Evolutionary conservation across 768 basidiomycete species (phyloP).

Genomic region (Brasilioporus rufonigricans): DNA sequence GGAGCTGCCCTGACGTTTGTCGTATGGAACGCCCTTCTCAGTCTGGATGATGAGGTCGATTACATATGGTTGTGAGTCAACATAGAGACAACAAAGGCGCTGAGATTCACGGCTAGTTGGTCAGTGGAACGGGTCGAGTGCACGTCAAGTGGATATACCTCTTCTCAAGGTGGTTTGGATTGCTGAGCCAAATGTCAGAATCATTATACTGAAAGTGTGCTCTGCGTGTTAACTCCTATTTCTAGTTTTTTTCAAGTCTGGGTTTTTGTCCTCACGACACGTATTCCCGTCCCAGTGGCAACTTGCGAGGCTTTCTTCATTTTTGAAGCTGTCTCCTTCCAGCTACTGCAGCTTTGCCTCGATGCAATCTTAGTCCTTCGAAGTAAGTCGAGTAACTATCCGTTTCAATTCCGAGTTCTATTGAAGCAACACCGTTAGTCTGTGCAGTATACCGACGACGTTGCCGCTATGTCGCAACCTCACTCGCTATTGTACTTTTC

Average conservation of each 20-base stretch:
- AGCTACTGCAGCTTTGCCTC: constrained; percentile 13
- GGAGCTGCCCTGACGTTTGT: constrained; percentile 11
- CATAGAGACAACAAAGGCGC: neutral
- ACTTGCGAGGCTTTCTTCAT: constrained; percentile 3
- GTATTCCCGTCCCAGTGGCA: neutral
- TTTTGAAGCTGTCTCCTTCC: constrained; percentile 3
- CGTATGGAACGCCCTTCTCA: constrained; percentile 18
- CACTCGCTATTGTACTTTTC: constrained; percentile 1
- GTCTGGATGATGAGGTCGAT: constrained; percentile 15
- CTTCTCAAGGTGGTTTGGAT: constrained; percentile 24
- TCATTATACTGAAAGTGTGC: neutral
- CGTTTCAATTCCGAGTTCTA: neutral
- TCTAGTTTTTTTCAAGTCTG: constrained; percentile 5
- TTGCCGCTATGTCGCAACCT: neutral
- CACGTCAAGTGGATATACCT: constrained; percentile 22
- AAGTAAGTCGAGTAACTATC: constrained; percentile 10
- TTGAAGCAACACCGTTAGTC: constrained; percentile 7
- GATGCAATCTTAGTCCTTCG: constrained; percentile 17
- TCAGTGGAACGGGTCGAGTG: neutral
- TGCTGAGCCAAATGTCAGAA: constrained; percentile 14
- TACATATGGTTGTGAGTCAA: constrained; percentile 24
- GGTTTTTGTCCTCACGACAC: neutral
- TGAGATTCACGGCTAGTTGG: neutral
- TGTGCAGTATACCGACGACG: constrained; percentile 13
- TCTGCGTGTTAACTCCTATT: constrained; percentile 1